Conservation (phyloP, 352 stramenopile genomes). For the Pythium plurisporium region DNA sequence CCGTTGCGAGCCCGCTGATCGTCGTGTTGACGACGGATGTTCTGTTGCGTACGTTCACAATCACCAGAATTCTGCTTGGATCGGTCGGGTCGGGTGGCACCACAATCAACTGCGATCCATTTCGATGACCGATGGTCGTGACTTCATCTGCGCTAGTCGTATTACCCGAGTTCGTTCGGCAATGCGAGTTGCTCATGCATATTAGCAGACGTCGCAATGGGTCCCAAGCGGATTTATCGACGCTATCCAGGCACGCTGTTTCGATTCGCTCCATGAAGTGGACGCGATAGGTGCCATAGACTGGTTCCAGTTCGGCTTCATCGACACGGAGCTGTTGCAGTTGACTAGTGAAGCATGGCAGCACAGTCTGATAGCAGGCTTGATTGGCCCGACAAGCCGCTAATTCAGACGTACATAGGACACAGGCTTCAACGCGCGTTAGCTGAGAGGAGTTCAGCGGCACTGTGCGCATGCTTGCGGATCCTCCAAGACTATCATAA, state of each 20-base stretch:
- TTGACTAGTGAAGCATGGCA: neutral
- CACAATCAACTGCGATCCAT: neutral
- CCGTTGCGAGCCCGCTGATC: neutral
- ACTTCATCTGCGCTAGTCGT: neutral
- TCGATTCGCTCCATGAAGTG: neutral
- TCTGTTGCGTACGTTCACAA: no score
- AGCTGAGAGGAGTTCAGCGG: no score
- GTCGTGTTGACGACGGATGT: no score
- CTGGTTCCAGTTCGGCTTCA: neutral
- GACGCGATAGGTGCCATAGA: neutral
- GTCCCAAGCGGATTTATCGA: neutral
- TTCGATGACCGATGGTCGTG: neutral
- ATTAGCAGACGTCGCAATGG: neutral
- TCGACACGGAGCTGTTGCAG: neutral
- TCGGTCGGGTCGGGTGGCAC: no score
- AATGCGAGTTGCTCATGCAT: neutral
- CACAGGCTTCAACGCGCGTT: no score
- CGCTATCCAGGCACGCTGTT: neutral
- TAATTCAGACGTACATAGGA: neutral
- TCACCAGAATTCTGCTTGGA: no score
- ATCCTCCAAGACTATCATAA: no score
- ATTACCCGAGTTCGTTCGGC: neutral
- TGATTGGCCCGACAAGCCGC: neutral
- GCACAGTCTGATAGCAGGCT: neutral
- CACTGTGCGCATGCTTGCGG: no score